phyloP scores from a whole-genome alignment of 441 rosid genomes.

The Daphne laureola region DNA sequence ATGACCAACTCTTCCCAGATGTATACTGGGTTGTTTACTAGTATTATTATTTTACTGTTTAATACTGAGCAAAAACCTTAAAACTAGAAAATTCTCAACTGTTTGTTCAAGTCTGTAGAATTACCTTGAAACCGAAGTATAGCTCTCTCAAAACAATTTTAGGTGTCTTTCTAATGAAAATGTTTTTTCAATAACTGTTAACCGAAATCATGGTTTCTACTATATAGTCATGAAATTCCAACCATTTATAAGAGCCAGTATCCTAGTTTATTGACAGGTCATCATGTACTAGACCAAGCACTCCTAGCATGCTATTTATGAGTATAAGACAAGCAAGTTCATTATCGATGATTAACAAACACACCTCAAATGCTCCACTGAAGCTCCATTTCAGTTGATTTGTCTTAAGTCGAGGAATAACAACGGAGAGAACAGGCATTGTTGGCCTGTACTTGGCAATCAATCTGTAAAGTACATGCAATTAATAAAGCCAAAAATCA shows the following conservation, averaged over 20 bases:
- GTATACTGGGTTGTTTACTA: too few relatives aligned
- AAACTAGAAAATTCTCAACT: too few relatives aligned
- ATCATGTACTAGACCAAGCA: not conserved
- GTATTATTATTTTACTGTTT: too few relatives aligned
- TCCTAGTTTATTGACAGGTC: not conserved
- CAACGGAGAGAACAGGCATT: constrained; percentile 94
- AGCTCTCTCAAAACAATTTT: too few relatives aligned
- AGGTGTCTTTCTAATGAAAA: too few relatives aligned
- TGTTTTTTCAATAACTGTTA: too few relatives aligned
- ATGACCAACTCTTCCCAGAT: too few relatives aligned
- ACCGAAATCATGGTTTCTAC: too few relatives aligned
- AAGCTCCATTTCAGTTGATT: constrained; percentile 89
- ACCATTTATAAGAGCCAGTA: not conserved
- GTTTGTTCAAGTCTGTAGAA: too few relatives aligned
- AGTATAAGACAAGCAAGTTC: not conserved
- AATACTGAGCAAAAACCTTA: too few relatives aligned
- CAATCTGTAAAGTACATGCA: constrained; percentile 39
- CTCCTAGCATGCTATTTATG: not conserved
- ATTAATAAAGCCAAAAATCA: not conserved
- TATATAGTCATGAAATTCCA: not conserved
- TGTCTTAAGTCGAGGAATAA: constrained; percentile 80
- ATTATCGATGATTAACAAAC: not conserved
- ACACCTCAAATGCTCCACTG: constrained; percentile 89
- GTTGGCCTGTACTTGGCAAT: constrained; percentile 93
- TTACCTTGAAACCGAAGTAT: too few relatives aligned